Conservation (phyloP, 1,284 basidiomycete genomes). For the Phenoliferia sp. region DNA sequence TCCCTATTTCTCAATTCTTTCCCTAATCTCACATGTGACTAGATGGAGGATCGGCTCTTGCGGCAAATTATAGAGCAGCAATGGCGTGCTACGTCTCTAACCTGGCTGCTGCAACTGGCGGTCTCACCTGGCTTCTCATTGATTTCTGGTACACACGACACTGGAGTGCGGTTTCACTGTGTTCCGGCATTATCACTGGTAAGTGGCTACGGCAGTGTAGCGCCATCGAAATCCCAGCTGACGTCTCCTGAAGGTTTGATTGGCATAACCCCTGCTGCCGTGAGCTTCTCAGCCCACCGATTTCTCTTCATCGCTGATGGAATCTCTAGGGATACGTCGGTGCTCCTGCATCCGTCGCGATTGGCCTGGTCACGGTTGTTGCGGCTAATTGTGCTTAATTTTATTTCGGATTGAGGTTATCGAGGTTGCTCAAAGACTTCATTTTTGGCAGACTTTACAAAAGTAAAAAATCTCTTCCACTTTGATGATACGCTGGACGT, state of each 20-base stretch:
- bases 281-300: conserved; percentile 47
- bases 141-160: conserved; percentile 72
- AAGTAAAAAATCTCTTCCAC: conserved; percentile 1
- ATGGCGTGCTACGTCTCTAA: conserved; percentile 86
- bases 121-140: conserved; percentile 81
- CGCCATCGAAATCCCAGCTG: not conserved
- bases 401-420: no score
- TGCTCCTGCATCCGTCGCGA: conserved; percentile 73
- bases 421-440: not conserved
- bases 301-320: not conserved
- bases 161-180: conserved; percentile 94
- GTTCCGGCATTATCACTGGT: conserved; percentile 73
- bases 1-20: no score
- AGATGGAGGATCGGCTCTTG: not conserved
- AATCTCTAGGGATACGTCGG: conserved; percentile 54
- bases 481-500: conserved; percentile 21
- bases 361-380: conserved; percentile 50
- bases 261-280: conserved; percentile 79
- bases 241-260: conserved; percentile 61
- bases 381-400: conserved; percentile 64
- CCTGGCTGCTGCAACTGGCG: conserved; percentile 69
- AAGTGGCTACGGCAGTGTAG: not conserved
- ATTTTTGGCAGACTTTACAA: not conserved
- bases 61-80: conserved; percentile 56
- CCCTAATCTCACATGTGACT: no score